These are phyloP conservation scores for Stephania cephalantha DNA, from an alignment of 164 flowering plant species.

Conservation along the genomic window DNA sequence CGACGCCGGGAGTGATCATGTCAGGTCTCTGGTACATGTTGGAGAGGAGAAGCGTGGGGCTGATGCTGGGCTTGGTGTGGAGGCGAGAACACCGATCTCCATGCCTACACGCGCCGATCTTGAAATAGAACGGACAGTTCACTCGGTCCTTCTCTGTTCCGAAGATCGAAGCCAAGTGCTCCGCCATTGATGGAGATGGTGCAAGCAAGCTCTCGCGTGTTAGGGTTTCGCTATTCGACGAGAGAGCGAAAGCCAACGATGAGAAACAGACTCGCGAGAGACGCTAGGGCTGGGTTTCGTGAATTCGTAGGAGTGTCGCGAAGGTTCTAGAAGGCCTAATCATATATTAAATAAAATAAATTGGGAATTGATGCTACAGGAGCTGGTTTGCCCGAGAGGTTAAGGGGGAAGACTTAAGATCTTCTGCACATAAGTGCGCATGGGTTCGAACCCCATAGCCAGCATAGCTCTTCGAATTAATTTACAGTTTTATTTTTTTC, in stretches of 20 bases:
- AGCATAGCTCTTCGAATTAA: too few relatives aligned
- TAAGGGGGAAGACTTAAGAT: constrained; percentile 49
- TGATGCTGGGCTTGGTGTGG: constrained; percentile 58
- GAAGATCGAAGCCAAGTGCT: constrained; percentile 87
- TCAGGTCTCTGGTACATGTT: constrained; percentile 80
- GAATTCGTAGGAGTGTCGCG: not conserved
- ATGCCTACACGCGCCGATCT: constrained; percentile 79
- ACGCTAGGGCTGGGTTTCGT: not conserved
- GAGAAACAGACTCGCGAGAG: not conserved
- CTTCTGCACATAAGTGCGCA: constrained; percentile 48
- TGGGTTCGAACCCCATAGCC: constrained; percentile 56
- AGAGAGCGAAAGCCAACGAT: not conserved
- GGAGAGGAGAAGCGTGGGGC: constrained; percentile 59
- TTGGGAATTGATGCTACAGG: not conserved
- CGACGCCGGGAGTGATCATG: constrained; percentile 60
- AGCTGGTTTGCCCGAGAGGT: constrained; percentile 11
- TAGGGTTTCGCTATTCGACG: not conserved
- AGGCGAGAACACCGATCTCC: constrained; percentile 71
- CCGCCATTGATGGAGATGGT: constrained; percentile 51
- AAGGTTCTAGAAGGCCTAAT: not conserved
- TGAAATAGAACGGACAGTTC: constrained; percentile 94
- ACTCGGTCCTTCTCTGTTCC: constrained; percentile 92
- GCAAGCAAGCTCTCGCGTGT: too few relatives aligned
- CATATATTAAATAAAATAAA: too few relatives aligned
- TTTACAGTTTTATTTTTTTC: too few relatives aligned